A percentile compares a stretch with the other conserved stretches of the same genome.
These are phyloP conservation scores for Psilocybe mexicana DNA, from an alignment of 1,284 basidiomycete species.

Conservation along the genomic window DNA sequence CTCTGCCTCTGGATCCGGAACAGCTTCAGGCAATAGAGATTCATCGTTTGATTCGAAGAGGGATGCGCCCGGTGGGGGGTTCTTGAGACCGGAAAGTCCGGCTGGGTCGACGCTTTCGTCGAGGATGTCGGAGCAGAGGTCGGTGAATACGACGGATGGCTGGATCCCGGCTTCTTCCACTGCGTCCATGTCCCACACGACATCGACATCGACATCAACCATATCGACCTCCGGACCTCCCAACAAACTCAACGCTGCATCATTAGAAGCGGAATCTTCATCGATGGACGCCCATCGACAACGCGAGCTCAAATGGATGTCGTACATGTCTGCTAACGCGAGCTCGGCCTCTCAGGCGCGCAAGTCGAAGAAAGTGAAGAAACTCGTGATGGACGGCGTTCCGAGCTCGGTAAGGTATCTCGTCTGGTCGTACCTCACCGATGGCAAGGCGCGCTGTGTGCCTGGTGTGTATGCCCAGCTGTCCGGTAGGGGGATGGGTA, in stretches of 20 bases:
- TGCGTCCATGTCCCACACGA: background rate
- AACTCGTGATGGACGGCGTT: constrained; percentile 77
- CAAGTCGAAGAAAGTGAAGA: constrained; percentile 85
- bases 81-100: constrained; percentile 51
- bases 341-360: constrained; percentile 64
- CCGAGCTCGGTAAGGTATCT: constrained; percentile 83
- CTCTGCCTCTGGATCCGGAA: too few relatives aligned
- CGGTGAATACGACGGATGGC: constrained; percentile 20
- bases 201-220: background rate
- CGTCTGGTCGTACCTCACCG: constrained; percentile 83
- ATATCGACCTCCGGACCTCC: background rate
- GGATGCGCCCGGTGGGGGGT: constrained; percentile 26
- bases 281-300: constrained; percentile 71
- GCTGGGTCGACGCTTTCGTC: constrained; percentile 44
- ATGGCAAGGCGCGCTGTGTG: constrained; percentile 69
- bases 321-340: constrained; percentile 60
- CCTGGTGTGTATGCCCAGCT: constrained; percentile 73
- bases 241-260: too few relatives aligned
- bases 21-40: constrained; percentile 26
- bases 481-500: constrained; percentile 46
- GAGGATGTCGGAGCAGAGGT: constrained; percentile 24
- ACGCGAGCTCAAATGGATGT: constrained; percentile 76
- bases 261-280: constrained; percentile 27
- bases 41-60: constrained; percentile 29
- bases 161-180: constrained; percentile 4